Conservation (phyloP, 345 rosid species). For the Citrus cavaleriei region DNA sequence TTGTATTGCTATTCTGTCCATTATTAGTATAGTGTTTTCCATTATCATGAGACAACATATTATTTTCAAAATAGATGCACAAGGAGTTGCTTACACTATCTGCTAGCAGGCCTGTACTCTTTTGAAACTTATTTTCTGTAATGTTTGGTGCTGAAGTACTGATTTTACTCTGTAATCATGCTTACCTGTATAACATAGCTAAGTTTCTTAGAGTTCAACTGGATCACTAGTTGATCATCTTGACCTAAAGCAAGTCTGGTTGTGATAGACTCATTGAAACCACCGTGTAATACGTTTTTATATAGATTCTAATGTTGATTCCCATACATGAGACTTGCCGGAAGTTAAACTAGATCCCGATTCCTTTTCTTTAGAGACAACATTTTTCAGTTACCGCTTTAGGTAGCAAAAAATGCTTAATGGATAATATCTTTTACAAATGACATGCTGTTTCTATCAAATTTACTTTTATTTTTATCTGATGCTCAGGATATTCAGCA, state of each 20-base stretch:
- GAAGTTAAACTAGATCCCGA: background rate
- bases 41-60: background rate
- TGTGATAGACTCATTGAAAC: background rate
- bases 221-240: background rate
- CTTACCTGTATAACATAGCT: background rate
- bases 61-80: background rate
- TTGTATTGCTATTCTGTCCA: background rate
- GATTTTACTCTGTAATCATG: background rate
- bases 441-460: background rate
- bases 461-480: constrained; percentile 3
- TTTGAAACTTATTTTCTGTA: background rate
- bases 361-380: background rate
- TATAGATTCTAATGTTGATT: background rate
- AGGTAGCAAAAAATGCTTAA: background rate
- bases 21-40: background rate
- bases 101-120: background rate
- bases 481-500: constrained; percentile 43
- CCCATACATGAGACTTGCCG: background rate
- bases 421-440: background rate
- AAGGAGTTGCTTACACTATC: background rate
- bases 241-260: background rate
- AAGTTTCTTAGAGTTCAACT: background rate
- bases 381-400: background rate
- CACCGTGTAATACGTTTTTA: background rate
- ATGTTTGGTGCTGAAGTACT: background rate